Base-by-base conservation (phyloP, 2,329 filamentous ascomycete genomes). In the Ilyonectria destructans region DNA sequence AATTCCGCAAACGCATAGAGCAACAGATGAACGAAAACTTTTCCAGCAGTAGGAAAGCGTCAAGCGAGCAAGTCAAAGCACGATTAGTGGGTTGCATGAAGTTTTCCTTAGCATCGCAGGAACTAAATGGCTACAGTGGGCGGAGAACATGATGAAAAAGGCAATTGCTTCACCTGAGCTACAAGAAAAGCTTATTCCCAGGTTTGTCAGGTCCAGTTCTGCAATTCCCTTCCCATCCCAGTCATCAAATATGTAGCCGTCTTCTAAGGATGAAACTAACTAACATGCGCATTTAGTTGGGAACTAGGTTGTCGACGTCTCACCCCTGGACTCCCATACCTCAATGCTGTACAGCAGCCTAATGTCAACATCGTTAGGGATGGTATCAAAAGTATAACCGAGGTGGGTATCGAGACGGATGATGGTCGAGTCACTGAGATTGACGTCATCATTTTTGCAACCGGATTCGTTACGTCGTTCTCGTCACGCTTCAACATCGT, bases 21-120 rank as follows among this genome's bases (percentile, higher is more conserved):
- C 59, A 62, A 31, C 59, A 62, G 40, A 62, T 62, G 59, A 62
- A 62, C 19, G 59, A 62, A 15, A 62, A 62, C 26, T 62, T 62
- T 48, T 40, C 37, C 37, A 40, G 15, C 37, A 59, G 43, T 15
- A 35, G 19, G 15, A 59, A 49, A 29, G 15, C n/a, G 2, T 49
- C 57, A 3, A 45, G 33, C n/a, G 57, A 48, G n/a, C 43, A 48
- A 15, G 4, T 15, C 19, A 21, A 45, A 5, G 43, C 17, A 17
- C 46, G 43, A 15, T 19, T 33, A 29, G 57, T 59, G 17, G 3
- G 40, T 17, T 37, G 23, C 8, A 17, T 40, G 6, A 40, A n/a
- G 6, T n/a, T 13, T 1, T 6, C 6, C 6, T 6, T 15, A 1
- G 33, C 9, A 5, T 23, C 26, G 7, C 21, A 33, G 37, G 3